Percentiles rank a stretch among this genome's conserved stretches.
Conservation (phyloP, 2,329 filamentous ascomycete genomes). For the Colletotrichum sublineola region DNA sequence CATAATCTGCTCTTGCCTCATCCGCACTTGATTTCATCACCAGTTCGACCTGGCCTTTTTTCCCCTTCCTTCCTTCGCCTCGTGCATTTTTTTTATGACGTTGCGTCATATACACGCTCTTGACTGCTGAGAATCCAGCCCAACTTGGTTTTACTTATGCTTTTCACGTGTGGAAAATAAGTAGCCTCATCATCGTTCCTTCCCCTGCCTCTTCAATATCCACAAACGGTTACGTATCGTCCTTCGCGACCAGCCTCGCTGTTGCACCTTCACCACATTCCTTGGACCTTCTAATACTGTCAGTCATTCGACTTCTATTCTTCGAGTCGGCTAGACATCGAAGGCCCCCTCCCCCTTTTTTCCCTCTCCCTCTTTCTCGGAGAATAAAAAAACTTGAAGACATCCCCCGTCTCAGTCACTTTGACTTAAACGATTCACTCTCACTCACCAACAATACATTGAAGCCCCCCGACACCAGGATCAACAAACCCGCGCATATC, state of each 20-base stretch:
- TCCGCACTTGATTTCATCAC: constrained; percentile 35
- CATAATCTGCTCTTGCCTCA: constrained; percentile 27
- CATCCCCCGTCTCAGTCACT: constrained; percentile 31
- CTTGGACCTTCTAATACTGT: constrained; percentile 27
- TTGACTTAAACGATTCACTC: constrained; percentile 39
- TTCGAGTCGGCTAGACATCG: constrained; percentile 26
- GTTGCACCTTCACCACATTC: constrained; percentile 38
- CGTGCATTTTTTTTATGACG: constrained; percentile 7
- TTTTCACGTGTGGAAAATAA: constrained; percentile 15
- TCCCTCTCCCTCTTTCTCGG: constrained; percentile 1
- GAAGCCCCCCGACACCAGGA: background rate
- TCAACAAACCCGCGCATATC: constrained; percentile 12
- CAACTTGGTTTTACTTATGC: constrained; percentile 22
- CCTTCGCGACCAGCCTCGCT: constrained; percentile 37
- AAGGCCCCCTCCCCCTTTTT: constrained; percentile 2
- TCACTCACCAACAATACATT: constrained; percentile 33
- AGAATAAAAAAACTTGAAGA: constrained; percentile 30
- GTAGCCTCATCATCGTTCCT: constrained; percentile 30
- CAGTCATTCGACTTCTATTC: constrained; percentile 28
- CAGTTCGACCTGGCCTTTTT: constrained; percentile 23
- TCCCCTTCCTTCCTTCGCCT: constrained; percentile 25
- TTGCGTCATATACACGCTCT: constrained; percentile 38
- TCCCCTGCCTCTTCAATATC: constrained; percentile 37
- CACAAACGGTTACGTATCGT: constrained; percentile 35
- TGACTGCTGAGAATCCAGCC: constrained; percentile 21